Base-by-base conservation (phyloP, 495 filamentous ascomycete species). In the Peziza echinospora region DNA sequence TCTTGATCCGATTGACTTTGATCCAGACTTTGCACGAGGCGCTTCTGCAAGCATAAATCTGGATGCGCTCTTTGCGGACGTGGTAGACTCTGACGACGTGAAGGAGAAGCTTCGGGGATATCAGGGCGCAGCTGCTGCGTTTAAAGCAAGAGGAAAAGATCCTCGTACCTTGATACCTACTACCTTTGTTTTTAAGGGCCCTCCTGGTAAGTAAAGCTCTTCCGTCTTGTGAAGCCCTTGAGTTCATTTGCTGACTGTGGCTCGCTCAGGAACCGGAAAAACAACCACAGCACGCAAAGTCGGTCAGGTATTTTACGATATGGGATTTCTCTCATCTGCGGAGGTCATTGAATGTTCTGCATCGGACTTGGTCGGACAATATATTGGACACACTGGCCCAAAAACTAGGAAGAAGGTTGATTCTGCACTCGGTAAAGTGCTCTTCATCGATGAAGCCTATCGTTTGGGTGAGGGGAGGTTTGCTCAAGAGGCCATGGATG, bases 371-470 rank as follows among this genome's bases (percentile, higher is more conserved):
- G 64, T 81, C 2, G 77, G 73, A 5, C 59, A 72, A 49, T 77
- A 67, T 56, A 46, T 77, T 3, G 77, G 77, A 0, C 73, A 78
- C 0, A 79, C 76, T 0, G 73, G 71, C 0, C 72, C 75, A n/a
- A 78, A 79, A 48, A 71, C 72, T 0, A 65, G 67, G 45, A 62
- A 67, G 37, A 64, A 67, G 5, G 60, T 84, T 0, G 74, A 80
- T 34, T 66, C 65, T 25, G 71, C 70, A 0, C 65, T 76, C 0
- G 77, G 77, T 0, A 71, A 68, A 44, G 71, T 82, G 1, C 65
- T 82, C 1, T 75, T 78, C 45, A 62, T 82, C n/a, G 76, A 80
- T 46, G 77, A 82, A 49, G 77, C 77, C 0, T 78, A 80, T 50
- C 64, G 74, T 0, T 66, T 82, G 17, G 62, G 62, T 1, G 65